Conservation (phyloP, 2,329 filamentous ascomycete species). For the Cordyceps farinosa region DNA sequence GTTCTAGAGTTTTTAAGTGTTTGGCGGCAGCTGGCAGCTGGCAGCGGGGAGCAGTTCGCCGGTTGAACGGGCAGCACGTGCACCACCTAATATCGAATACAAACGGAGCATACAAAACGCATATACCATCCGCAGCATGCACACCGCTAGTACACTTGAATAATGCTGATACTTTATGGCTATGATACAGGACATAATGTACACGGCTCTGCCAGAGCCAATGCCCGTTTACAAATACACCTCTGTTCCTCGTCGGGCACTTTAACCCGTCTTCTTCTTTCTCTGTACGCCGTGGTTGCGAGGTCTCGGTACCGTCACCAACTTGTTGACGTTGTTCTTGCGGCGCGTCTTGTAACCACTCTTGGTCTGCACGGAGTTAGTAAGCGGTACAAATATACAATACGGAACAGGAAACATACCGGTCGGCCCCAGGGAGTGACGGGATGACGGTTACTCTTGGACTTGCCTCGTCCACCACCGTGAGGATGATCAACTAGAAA, state of each 20-base stretch:
- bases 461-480: slow-evolving; percentile 98
- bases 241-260: neutral
- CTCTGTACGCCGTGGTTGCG: slow-evolving; percentile 91
- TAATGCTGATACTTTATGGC: slow-evolving; percentile 11
- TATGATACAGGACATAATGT: slow-evolving; percentile 18
- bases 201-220: slow-evolving; percentile 16
- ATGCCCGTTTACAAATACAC: slow-evolving; percentile 15
- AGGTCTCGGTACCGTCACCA: slow-evolving; percentile 76
- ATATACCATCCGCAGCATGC: neutral
- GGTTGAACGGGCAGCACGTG: neutral
- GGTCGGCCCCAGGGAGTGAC: slow-evolving; percentile 95
- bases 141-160: neutral
- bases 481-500: slow-evolving; percentile 83
- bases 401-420: slow-evolving; percentile 53
- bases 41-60: neutral
- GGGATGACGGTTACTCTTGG: slow-evolving; percentile 94
- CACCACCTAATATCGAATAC: neutral
- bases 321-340: slow-evolving; percentile 87
- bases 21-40: neutral
- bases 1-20: neutral
- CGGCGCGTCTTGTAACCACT: slow-evolving; percentile 87
- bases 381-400: neutral
- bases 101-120: neutral
- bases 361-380: slow-evolving; percentile 58
- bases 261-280: slow-evolving; percentile 47